Evolutionary conservation across 345 rosid species (phyloP), one percentile per base, ranked within the genome.

Genomic region (Gossypium rotundifolium): DNA sequence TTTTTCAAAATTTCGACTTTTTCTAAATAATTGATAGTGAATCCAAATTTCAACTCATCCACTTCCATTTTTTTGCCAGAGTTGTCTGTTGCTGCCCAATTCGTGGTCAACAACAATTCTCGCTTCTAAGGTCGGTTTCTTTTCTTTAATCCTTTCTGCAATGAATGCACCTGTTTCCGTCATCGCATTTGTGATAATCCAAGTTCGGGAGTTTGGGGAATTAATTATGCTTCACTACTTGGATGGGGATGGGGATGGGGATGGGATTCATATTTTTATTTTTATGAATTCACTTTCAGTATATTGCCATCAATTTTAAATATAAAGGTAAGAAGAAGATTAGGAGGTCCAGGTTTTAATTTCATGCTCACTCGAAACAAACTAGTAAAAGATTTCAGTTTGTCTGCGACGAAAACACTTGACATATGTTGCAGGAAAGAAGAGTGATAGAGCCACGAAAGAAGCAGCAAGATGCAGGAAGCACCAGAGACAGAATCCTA

Each of bases 391-490:
- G 20, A 62, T 61, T 13, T 27, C 40, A 33, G 11, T 27, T 27
- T 61, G 16, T 13, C 18, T 27, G 65, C 3, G 40, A 61, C 9
- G 17, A 61, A 27, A 61, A 27, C 44, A 27, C 13, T 27, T 9
- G 14, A 48, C 11, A 17, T 57, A 23, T 67, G 46, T 72, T 75
- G 20, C 70, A 85, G 87, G 81, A 67, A 68, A 74, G 68, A 11
- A 48, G 66, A 53, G 57, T 22, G 29, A 9, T 78, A 13, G 77
- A 74, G 67, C 75, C 78, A 33, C 25, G 29, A 38, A 83, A 77
- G 78, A 77, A 73, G 67, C 68, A 65, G 67, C 68, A 64, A 33
- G 79, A 62, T 23, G 57, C 16, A 60, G 29, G 70, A 58, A 51
- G 48, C 54, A 54, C 65, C 7, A 61, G n/a, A 60, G 73, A 82